Percentiles rank a stretch among this genome's conserved stretches.
These are phyloP conservation scores for Leccinum obscurum DNA, from an alignment of 768 basidiomycete species.

Conservation along the genomic window DNA sequence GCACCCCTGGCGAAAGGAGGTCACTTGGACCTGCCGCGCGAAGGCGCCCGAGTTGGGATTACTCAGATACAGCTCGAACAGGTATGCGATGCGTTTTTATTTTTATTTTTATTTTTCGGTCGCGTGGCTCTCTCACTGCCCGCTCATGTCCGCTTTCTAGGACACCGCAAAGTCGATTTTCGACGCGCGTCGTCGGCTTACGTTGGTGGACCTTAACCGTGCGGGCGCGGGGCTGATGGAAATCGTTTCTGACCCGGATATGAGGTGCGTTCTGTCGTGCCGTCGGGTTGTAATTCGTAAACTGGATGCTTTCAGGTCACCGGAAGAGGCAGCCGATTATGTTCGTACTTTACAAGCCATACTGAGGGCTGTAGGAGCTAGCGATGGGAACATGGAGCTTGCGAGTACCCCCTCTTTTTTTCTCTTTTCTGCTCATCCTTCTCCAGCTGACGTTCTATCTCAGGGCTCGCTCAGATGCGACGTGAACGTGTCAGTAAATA, in stretches of 20 bases:
- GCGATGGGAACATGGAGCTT: slow-evolving; percentile 97
- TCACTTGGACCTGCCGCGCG: slow-evolving; percentile 45
- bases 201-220: slow-evolving; percentile 84
- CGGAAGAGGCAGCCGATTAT: slow-evolving; percentile 92
- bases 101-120: no score
- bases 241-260: slow-evolving; percentile 93
- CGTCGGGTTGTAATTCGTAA: not conserved
- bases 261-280: slow-evolving; percentile 47
- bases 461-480: slow-evolving; percentile 95
- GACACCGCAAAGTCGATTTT: slow-evolving; percentile 89
- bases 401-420: slow-evolving; percentile 40
- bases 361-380: slow-evolving; percentile 79
- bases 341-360: slow-evolving; percentile 80
- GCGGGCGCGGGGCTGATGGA: slow-evolving; percentile 91
- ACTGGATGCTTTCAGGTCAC: slow-evolving; percentile 49
- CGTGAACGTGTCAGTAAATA: slow-evolving; percentile 91
- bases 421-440: not conserved
- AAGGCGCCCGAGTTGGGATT: slow-evolving; percentile 62
- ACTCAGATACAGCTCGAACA: slow-evolving; percentile 97
- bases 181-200: slow-evolving; percentile 48
- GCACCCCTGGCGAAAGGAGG: slow-evolving; percentile 81
- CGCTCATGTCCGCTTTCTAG: slow-evolving; percentile 38
- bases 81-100: slow-evolving; percentile 41
- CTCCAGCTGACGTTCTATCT: slow-evolving; percentile 1
- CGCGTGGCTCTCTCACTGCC: not conserved